These are phyloP conservation scores for Neltuma alba DNA, from an alignment of 306 rosid species.

Conservation along the genomic window DNA sequence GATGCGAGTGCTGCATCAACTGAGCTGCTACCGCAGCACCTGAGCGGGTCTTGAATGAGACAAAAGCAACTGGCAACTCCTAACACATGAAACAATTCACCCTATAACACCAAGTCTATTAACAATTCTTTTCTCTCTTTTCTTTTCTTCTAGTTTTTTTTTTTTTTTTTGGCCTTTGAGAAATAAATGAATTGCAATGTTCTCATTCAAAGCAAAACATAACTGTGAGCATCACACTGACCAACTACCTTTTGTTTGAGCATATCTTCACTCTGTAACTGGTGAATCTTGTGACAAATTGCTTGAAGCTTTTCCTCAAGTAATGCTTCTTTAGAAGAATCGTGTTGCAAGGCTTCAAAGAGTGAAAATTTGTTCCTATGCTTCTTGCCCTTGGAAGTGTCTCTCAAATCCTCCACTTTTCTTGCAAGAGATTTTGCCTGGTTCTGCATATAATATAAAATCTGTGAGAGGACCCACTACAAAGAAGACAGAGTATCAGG, in stretches of 20 bases:
- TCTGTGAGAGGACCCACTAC: conserved; percentile 40
- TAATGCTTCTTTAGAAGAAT: conserved; percentile 48
- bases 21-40: conserved; percentile 78
- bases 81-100: conserved; percentile 39
- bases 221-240: not conserved
- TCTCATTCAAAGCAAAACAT: conserved; percentile 5
- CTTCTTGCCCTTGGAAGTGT: conserved; percentile 40
- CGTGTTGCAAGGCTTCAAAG: conserved; percentile 42
- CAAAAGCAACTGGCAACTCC: conserved; percentile 88
- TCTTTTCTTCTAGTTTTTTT: no score
- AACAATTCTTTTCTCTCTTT: no score
- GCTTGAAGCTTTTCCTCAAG: conserved; percentile 75
- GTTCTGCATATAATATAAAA: conserved; percentile 51
- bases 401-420: conserved; percentile 55
- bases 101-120: not conserved
- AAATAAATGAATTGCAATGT: not conserved
- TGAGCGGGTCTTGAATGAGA: conserved; percentile 77
- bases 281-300: conserved; percentile 65
- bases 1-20: conserved; percentile 77
- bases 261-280: conserved; percentile 65
- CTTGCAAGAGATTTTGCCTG: conserved; percentile 61
- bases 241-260: conserved; percentile 65
- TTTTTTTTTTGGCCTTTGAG: not conserved
- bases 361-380: conserved; percentile 47
- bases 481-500: conserved; percentile 1